Base-by-base conservation (phyloP, 2,329 filamentous ascomycete species). In the Aschersonia sp. region DNA sequence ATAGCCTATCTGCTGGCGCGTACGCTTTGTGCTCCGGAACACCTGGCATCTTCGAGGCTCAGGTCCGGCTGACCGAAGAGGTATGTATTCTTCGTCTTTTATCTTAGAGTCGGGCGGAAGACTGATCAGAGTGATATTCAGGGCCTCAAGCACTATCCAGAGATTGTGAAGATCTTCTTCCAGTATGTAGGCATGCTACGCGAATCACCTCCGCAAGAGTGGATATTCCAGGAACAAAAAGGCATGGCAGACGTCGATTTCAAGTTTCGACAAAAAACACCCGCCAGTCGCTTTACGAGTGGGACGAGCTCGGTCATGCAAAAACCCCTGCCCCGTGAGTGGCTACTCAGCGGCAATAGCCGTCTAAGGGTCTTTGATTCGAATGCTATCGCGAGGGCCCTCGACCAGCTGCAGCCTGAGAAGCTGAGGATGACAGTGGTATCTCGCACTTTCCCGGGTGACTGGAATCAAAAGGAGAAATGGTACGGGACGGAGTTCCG, bases 401-500 rank as follows among this genome's bases (percentile, higher is more conserved):
- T 97, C 56, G 73, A 76, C 5, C 85, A 78, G 58, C 67, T 98
- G 44, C 76, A 82, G 22, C 85, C 89, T 0, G 89, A 97, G 61
- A 97, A 96, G 60, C 88, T 97, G 68, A 79, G 87, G 32, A 75
- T 96, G 62, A 82, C 79, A 2, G 73, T 97, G 45, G 79, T 94
- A 31, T 90, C 87, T 30, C 85, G 88, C 58, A 83, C 85, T 7
- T 85, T 82, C 55, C 89, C 89, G 0, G 89, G 87, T 0, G 75
- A 79, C 46, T 96, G 87, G 86, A 76, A 94, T 54, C 69, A 82
- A 61, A 94, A 85, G 60, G 92, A 98, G 68, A 87, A 89, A 61
- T 98, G 92, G 92, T 98, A 98, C 57, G 90, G 90, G 7, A 98
- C 92, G 0, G 89, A 97, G 59, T 94, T 96, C 66, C 85, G 80